Base-by-base conservation (phyloP, 495 filamentous ascomycete species). In the Lepidopterella palustris region DNA sequence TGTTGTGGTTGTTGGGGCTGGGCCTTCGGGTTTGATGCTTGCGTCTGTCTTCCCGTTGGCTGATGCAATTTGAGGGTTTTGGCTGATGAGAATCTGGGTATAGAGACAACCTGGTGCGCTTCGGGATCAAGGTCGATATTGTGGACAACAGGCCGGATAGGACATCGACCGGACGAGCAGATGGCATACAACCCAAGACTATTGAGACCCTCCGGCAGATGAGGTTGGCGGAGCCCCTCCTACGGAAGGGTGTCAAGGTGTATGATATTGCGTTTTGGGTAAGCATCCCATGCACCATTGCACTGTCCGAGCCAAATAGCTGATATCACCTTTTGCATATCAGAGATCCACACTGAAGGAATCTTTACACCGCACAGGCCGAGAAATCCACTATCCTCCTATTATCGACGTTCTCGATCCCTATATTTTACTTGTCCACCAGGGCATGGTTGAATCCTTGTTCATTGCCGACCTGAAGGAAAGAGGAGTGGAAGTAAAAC, bases 101-200 rank as follows among this genome's bases (percentile, higher is more conserved):
- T 55, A 84, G 82, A 31, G 83, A 80, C 40, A 84, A 87, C 60
- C 76, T 89, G 20, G 79, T 77, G 53, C 84, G 86, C 6, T 86
- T 79, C 64, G 86, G 87, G 5, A 87, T 88, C 68, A 81, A 78
- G 55, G 81, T 85, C 31, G 80, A 83, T 60, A 79, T 88, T 62
- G 82, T 90, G 60, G 87, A 91, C 70, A 87, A 89, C 68, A 79
- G 85, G 25, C 73, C 81, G 4, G 81, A 84, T 65, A 83, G 80
- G 45, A 89, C 87, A 0, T 77, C 81, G 13, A 89, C 87, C 0
- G 87, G 87, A 10, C 84, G 86, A 28, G 87, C 87, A 27, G 88
- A 92, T 73, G 88, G 88, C 32, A 82, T 92, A 56, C 87, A 90
- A 60, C 86, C 86, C 57, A 87, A 87, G 55, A 88, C 88, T 0